Base-by-base conservation (phyloP, 176 grass and related monocot species). In the Phyllostachys edulis region DNA sequence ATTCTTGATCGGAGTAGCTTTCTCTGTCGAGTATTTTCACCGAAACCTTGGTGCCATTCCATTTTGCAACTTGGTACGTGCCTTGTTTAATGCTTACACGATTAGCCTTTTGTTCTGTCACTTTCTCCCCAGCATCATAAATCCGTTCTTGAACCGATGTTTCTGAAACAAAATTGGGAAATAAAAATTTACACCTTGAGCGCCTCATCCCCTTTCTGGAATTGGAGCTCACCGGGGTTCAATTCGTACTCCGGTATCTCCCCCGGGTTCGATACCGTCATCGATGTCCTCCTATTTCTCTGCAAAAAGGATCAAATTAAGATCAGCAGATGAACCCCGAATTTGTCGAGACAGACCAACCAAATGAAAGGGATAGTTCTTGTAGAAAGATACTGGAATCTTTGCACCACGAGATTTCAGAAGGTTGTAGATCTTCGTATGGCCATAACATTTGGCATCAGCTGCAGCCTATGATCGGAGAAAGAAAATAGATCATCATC, bases 21-120 rank as follows among this genome's bases (percentile, higher is more conserved):
- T 94, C 89, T 94, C 85, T 95, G 72, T 99, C 93, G n/a, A 99
- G 91, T 47, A 99, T 92, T 83, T 99, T 99, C 4, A 96, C 96
- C 13, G 78, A 92, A 76, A 99, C 86, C 84, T 99, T 99, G 7
- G 93, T 96, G 16, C 93, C 93, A 41, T 99, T 99, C 96, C 96
- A 99, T 88, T 99, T 99, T 26, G 91, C 96, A 80, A 94, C 88
- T 80, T 92, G 91, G 67, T 99, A 99, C 12, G 52, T 67, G 21
- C 88, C 96, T 93, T 96, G 91, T 87, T 63, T 54, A 17, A 71
- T 68, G 24, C 3, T 32, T 26, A 7, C 23, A 78, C 7, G 12
- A 63, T 85, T 44, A 89, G 82, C 27, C 24, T 44, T 13, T 24
- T 14, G 24, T 47, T 26, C 5, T 63, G 32, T 14, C 26, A 66